phyloP scores from a whole-genome alignment of 805 yeast genomes.

The Scheffersomyces amazonensis region DNA sequence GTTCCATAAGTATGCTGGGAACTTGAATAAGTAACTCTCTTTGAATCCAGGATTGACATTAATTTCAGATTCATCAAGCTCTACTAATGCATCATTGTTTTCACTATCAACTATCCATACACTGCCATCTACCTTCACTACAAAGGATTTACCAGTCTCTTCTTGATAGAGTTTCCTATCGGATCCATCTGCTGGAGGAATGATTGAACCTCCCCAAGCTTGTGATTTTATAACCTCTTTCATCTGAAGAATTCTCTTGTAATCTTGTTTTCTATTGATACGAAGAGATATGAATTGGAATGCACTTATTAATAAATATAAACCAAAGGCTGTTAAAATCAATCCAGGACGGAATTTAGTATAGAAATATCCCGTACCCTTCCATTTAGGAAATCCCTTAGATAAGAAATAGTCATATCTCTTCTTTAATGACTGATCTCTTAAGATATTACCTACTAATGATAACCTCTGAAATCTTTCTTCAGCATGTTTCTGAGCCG shows the following conservation, averaged over 20 bases:
- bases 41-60: constrained; percentile 43
- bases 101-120: constrained; percentile 50
- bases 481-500: constrained; percentile 48
- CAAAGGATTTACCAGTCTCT: constrained; percentile 47
- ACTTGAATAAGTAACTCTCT: constrained; percentile 44
- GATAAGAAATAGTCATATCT: constrained; percentile 82
- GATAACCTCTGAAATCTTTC: constrained; percentile 79
- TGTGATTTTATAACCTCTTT: constrained; percentile 48
- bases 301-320: constrained; percentile 48
- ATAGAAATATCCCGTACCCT: constrained; percentile 63
- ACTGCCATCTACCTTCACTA: constrained; percentile 55
- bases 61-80: constrained; percentile 48
- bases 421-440: constrained; percentile 51
- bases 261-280: constrained; percentile 55
- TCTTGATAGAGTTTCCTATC: constrained; percentile 42
- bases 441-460: constrained; percentile 68
- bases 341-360: constrained; percentile 68
- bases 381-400: constrained; percentile 84
- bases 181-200: constrained; percentile 49
- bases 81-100: constrained; percentile 28
- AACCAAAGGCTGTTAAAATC: constrained; percentile 45
- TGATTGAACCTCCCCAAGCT: constrained; percentile 54
- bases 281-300: constrained; percentile 59
- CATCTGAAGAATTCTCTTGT: constrained; percentile 51
- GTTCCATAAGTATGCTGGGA: constrained; percentile 47